Evolutionary conservation across 257 asterid genomes (phyloP), one percentile per base, ranked within the genome.

Genomic region (Solanum ossicruentum): DNA sequence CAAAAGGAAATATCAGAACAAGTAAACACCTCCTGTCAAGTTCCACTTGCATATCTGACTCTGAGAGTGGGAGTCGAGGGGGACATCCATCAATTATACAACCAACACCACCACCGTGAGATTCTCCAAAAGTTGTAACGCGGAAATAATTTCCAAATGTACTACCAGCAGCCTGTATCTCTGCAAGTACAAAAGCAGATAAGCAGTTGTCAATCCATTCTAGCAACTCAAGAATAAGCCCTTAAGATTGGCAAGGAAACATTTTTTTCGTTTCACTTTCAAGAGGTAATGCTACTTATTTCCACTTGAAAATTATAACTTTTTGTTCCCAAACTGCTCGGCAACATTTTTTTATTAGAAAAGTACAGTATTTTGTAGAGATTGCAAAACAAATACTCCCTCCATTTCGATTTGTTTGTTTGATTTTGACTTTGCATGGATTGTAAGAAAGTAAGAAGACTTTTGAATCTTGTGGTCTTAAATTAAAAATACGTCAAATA

Each of bases 51-150:
- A 97, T 91, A 87, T 97, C 99, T 63, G 92, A 91, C 92, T 93
- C 99, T 7, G 98, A 89, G 84, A 97, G 93, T 55, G 98, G 97
- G 88, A 97, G 92, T 85, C 97, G 92, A 45, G 98, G 99, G 82
- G 99, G 99, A 82, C 98, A 95, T 83, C 99, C 99, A 90, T 97
- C 99, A 83, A 97, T 91, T 17, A 97, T 85, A 73, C 99, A 97
- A 45, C 99, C 99, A 67, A 95, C 99, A 52, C 98, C 99, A 26
- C 99, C 98, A 58, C 99, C 99, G 75, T 95, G 99, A 84, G 99
- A 97, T 88, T 97, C 99, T 85, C 99, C 99, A 52, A 95, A 97
- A 43, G 98, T 95, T 36, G 99, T 92, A 85, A 95, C 98, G 1
- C 98, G 97, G 86, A 97, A 97, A 90, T 90, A 87, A 52, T 88